phyloP scores from a whole-genome alignment of 83 land plant genomes.

The Larix sibirica region DNA sequence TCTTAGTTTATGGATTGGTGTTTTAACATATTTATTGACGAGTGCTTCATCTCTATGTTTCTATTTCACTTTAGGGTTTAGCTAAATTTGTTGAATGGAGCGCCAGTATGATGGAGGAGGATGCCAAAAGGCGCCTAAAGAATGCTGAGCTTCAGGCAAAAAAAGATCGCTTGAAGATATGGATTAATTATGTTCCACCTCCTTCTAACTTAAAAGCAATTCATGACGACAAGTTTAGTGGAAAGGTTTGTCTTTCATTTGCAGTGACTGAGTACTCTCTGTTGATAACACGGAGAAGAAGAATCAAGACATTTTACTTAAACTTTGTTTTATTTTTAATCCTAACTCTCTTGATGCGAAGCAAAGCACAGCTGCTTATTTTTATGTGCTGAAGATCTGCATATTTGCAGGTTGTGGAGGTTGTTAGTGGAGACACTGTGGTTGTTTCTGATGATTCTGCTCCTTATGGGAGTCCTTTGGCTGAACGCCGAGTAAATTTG shows the following conservation, averaged over 20 bases:
- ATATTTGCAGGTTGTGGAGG: slow-evolving; percentile 79
- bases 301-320: background rate
- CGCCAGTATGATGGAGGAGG: slow-evolving; percentile 94
- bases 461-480: slow-evolving; percentile 80
- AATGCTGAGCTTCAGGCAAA: slow-evolving; percentile 93
- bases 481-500: slow-evolving; percentile 93
- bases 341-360: too few relatives aligned
- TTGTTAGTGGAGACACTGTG: slow-evolving; percentile 97
- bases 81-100: slow-evolving; percentile 98
- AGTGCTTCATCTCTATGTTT: background rate
- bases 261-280: background rate
- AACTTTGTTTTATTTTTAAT: background rate
- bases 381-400: background rate
- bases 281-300: background rate
- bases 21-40: background rate
- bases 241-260: slow-evolving; percentile 56
- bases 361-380: background rate
- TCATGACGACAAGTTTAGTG: slow-evolving; percentile 89
- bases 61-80: slow-evolving; percentile 64
- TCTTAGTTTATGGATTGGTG: background rate
- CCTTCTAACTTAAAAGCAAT: slow-evolving; percentile 89
- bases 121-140: slow-evolving; percentile 74
- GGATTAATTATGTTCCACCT: slow-evolving; percentile 90
- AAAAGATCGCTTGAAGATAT: slow-evolving; percentile 77
- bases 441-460: slow-evolving; percentile 91